These are phyloP conservation scores for Lachancea fermentati DNA, from an alignment of 805 yeast species.

Conservation along the genomic window DNA sequence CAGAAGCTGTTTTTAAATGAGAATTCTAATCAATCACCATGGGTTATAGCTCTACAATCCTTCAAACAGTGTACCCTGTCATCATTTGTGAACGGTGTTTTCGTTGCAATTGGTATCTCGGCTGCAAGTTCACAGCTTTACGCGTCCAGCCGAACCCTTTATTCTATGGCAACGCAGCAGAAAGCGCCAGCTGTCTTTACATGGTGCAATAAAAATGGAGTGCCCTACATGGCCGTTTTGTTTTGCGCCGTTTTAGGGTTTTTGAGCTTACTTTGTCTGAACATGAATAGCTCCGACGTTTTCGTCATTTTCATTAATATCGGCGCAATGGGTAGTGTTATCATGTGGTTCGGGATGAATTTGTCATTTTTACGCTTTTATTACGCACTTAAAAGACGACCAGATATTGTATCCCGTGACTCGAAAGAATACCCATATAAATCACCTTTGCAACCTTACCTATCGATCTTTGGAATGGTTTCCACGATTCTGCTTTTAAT, in stretches of 20 bases:
- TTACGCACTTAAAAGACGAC: slow-evolving; percentile 51
- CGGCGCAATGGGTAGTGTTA: slow-evolving; percentile 63
- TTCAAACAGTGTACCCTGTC: slow-evolving; percentile 48
- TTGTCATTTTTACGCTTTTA: slow-evolving; percentile 55
- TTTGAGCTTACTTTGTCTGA: slow-evolving; percentile 53
- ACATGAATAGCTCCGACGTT: slow-evolving; percentile 49
- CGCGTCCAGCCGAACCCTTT: slow-evolving; percentile 51
- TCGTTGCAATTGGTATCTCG: slow-evolving; percentile 49
- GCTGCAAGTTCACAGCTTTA: slow-evolving; percentile 52
- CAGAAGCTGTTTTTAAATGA: slow-evolving; percentile 16
- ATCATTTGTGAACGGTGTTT: slow-evolving; percentile 42
- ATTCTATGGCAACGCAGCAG: slow-evolving; percentile 47
- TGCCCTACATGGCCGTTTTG: slow-evolving; percentile 64
- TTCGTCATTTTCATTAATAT: slow-evolving; percentile 60
- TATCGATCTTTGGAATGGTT: slow-evolving; percentile 52
- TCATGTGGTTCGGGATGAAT: slow-evolving; percentile 74
- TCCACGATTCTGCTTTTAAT: slow-evolving; percentile 45
- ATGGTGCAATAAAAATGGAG: slow-evolving; percentile 55
- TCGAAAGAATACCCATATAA: slow-evolving; percentile 59
- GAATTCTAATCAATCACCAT: slow-evolving; percentile 49
- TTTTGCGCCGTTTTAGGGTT: slow-evolving; percentile 55
- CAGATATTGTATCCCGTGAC: slow-evolving; percentile 55
- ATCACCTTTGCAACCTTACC: slow-evolving; percentile 61
- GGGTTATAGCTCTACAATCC: slow-evolving; percentile 51
- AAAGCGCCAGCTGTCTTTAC: slow-evolving; percentile 58